These are phyloP conservation scores for Guyanaporus albipodus DNA, from an alignment of 768 basidiomycete genomes.

Conservation along the genomic window DNA sequence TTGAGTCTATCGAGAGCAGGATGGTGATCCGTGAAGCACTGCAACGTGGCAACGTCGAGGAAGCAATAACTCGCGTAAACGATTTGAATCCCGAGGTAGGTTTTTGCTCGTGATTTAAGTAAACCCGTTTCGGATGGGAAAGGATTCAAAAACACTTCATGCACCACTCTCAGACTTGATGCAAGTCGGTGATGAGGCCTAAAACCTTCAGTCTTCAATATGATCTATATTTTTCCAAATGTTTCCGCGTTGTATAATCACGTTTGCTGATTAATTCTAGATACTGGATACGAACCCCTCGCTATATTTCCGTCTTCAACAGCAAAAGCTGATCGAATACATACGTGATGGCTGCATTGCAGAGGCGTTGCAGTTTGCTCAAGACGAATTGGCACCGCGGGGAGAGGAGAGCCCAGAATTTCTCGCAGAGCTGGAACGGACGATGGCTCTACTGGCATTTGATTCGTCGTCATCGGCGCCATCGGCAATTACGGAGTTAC, in stretches of 20 bases:
- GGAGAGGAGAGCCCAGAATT: constrained; percentile 96
- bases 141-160: constrained; percentile 95
- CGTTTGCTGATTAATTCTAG: constrained; percentile 42
- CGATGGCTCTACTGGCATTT: constrained; percentile 90
- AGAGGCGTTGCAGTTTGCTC: constrained; percentile 87
- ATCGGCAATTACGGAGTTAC: constrained; percentile 71
- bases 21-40: constrained; percentile 94
- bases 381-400: constrained; percentile 88
- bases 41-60: constrained; percentile 91
- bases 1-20: constrained; percentile 88
- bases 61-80: constrained; percentile 92
- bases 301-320: constrained; percentile 92
- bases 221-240: constrained; percentile 44
- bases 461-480: constrained; percentile 49
- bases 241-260: neutral
- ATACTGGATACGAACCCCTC: constrained; percentile 94
- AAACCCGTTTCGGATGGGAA: constrained; percentile 20
- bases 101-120: constrained; percentile 13
- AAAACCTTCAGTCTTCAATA: constrained; percentile 96
- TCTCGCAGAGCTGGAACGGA: constrained; percentile 84
- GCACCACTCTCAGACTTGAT: constrained; percentile 93
- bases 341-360: constrained; percentile 78
- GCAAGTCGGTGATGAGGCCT: constrained; percentile 80
- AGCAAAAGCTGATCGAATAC: constrained; percentile 92
- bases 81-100: constrained; percentile 96